Base-by-base conservation (phyloP, 1,139 yeast species). In the Pichia terricola region DNA sequence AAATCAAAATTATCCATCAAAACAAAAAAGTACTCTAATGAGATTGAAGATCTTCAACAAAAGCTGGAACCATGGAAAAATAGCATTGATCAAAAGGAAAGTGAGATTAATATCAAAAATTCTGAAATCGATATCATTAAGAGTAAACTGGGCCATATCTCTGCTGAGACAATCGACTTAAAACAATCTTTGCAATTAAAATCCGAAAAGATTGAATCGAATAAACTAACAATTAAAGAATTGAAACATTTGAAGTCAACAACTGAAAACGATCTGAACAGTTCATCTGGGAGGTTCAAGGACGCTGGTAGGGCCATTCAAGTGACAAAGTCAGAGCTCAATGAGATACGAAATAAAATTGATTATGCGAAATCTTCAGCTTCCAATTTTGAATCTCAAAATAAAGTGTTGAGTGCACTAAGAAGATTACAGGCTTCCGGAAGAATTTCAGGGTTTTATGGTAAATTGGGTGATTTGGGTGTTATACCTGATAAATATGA, bases 401-500 rank as follows among this genome's bases (percentile, higher is more conserved):
- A 76, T 53, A 76, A 79, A 48, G 95, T 91, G 8, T 68, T 89
- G 26, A 60, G 78, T 0, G 85, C 91, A 26, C 69, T 94, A 48
- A 67, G 72, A 47, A 75, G 83, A 51, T 66, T 91, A 39, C 81
- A 81, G 44, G 79, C 80, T 47, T 75, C 94, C 3, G 97, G 97
- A 10, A 74, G 96, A 58, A 76, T 94, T 35, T 69, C 70, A 16
- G 98, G 97, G 0, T 87, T 89, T 54, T 73, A 85, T 59, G 98
- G 97, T 0, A 70, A 96, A 46, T 66, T 94, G 25, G 99, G 98
- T 16, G 95, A 86, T 53, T 67, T 94, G 41, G 99, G 96, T 16
- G 73, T 76, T 1, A 91, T 91, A 52, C 96, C 87, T 57, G 86
- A 83, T 53, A 73, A 75, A 55, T 94, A 84, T 60, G 98, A 94